Evolutionary conservation across 2,329 filamentous ascomycete species (phyloP).

Genomic region (Mariannaea elegans): DNA sequence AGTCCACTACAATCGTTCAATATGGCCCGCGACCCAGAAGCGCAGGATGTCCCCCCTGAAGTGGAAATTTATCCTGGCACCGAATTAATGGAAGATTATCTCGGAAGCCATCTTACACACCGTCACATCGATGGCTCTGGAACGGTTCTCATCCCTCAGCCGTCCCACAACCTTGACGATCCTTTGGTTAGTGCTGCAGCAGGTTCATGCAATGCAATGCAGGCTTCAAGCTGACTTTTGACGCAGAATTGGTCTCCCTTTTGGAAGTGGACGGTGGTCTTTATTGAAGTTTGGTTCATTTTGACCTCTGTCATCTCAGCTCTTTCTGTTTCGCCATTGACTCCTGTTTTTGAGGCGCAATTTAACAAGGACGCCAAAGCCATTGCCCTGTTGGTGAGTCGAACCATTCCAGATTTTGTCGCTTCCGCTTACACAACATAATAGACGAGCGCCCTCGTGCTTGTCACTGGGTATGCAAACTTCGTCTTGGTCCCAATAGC

Average conservation of each 20-base stretch:
- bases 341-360: not conserved
- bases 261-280: not conserved
- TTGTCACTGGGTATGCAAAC: not conserved
- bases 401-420: no score
- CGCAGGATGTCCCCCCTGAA: not conserved
- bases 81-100: conserved; percentile 1
- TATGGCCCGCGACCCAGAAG: not conserved
- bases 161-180: not conserved
- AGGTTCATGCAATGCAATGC: not conserved
- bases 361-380: not conserved
- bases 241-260: conserved; percentile 4
- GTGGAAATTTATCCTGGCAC: conserved; percentile 1
- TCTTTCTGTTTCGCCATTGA: not conserved
- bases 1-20: not conserved
- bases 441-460: not conserved
- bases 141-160: not conserved
- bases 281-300: not conserved
- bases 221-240: not conserved
- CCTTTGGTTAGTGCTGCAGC: not conserved
- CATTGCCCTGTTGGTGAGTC: not conserved
- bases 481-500: not conserved
- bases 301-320: not conserved
- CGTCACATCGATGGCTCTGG: not conserved
- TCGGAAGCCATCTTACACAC: not conserved
- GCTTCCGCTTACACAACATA: no score